phyloP scores from a whole-genome alignment of 177 flowering plant genomes.

The Vitis hybrid region DNA sequence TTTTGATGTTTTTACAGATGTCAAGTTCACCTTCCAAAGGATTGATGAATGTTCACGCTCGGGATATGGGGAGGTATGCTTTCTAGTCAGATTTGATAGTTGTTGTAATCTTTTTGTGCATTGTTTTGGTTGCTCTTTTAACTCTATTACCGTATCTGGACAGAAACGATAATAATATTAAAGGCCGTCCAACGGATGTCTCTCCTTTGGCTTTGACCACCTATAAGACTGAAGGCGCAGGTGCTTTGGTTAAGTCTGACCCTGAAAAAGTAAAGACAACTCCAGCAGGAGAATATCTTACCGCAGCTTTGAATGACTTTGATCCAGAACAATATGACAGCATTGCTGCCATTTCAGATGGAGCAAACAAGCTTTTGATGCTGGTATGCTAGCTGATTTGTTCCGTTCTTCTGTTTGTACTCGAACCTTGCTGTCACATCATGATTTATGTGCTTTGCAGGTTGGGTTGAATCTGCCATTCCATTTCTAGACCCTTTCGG shows the following conservation, averaged over 20 bases:
- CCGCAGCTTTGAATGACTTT: slow-evolving; percentile 89
- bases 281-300: slow-evolving; percentile 97
- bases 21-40: slow-evolving; percentile 61
- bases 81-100: slow-evolving; percentile 2
- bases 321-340: slow-evolving; percentile 94
- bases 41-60: slow-evolving; percentile 36
- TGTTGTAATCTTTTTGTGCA: not conserved
- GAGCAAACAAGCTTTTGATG: slow-evolving; percentile 98
- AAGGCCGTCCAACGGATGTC: slow-evolving; percentile 50
- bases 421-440: not conserved
- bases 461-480: not conserved
- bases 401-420: not conserved
- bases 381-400: slow-evolving; percentile 48
- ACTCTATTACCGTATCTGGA: not conserved
- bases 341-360: slow-evolving; percentile 95
- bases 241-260: slow-evolving; percentile 77
- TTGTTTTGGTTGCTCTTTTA: not conserved
- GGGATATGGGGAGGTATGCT: slow-evolving; percentile 53
- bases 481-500: not conserved
- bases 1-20: slow-evolving; percentile 37
- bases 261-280: slow-evolving; percentile 75
- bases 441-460: not conserved
- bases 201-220: slow-evolving; percentile 41
- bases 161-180: slow-evolving; percentile 53
- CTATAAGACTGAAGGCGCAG: slow-evolving; percentile 53